Base-by-base conservation (phyloP, 768 basidiomycete species). In the Coprinopsis cinerea region DNA sequence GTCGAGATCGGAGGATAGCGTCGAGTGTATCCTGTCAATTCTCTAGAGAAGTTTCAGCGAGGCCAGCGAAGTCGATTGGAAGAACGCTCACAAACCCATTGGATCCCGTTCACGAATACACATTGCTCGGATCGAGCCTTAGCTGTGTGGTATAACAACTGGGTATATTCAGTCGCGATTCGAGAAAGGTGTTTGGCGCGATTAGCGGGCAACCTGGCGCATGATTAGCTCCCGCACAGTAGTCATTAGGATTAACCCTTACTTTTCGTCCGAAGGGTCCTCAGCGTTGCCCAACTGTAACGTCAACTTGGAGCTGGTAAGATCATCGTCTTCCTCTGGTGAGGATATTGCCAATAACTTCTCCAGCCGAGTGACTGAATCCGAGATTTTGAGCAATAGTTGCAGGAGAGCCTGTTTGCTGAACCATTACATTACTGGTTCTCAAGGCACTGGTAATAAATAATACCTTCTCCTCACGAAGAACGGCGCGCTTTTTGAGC, bases 91-190 rank as follows among this genome's bases (percentile, higher is more conserved):
- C 72, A 64, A 62, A 97, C 95, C 79, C 87, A 88, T 74, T 91
- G 83, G 4, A 94, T 76, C 55, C 88, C 85, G 48, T 84, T 77
- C 2, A 95, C 82, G 55, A 91, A 93, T 1, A 73, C 78, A 54
- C 92, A 92, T 1, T 79, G 77, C 58, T 93, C 88, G 9, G 69
- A 67, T 4, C 78, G 73, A 10, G 94, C 92, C 64, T 96, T 95
- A 17, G 81, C 78, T 22, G 81, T 78, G 56, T 96, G 88, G 63
- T 99, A 99, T 22, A 92, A 73, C 17, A 98, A 75, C 61, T 98
- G 94, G 9, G 81, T 88, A 61, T 95, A 98, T 66, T 97, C 96
- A 7, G 82, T 75, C 13, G 93, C 91, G 24, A 94, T 88, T 44
- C 94, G 80, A 10, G 78, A 75, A 13, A 95, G 73, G 61, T 92